Evolutionary conservation across 495 filamentous ascomycete genomes (phyloP), one percentile per base, ranked within the genome.

Genomic region (Aspergillus saccharolyticus): DNA sequence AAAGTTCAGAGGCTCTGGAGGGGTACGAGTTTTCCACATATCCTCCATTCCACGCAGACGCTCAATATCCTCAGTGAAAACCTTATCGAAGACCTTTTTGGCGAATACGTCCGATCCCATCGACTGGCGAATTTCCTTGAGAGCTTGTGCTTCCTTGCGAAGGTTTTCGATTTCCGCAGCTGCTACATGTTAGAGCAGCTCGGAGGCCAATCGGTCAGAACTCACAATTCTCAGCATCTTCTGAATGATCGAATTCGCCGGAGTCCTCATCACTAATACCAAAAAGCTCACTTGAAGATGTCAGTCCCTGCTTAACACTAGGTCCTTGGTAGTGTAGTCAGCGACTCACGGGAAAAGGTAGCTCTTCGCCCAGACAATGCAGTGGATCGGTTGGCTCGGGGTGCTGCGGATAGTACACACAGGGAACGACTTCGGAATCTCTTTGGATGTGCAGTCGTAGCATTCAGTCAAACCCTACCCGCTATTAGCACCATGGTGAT

Each of bases 351-450:
- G 90, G 57, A 97, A 84, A 14, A 99, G 83, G 66, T 96, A 97
- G 65, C 90, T 96, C 78, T 97, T 99, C 0, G 83, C 92, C 94
- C 94, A 99, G n/a, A 97, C 92, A 47, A 99, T 99, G 74, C 94
- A 97, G 70, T 99, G 94, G 22, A 99, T 97, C 0, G 92, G 91
- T 63, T 97, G 92, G 54, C 85, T 90, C 0, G 94, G 94, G 1
- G 89, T 97, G 65, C 89, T 96, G 66, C 94, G 84, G 61, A 99
- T 97, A 0, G 94, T 99, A 71, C 94, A 99, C 19, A 99, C 89
- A 5, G 94, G 90, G 67, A 91, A 97, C 2, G 84, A 84, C 66
- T 96, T 97, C 0, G 92, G 94, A 6, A 87, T 83, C 58, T 90
- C 88, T 67, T 97, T 97, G 0, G 85, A 78, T 44, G 83, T 86